A percentile compares a stretch with the other conserved stretches of the same genome.
These are phyloP conservation scores for Phalaenopsis aphrodite DNA, from an alignment of 106 monocot species.

Conservation along the genomic window DNA sequence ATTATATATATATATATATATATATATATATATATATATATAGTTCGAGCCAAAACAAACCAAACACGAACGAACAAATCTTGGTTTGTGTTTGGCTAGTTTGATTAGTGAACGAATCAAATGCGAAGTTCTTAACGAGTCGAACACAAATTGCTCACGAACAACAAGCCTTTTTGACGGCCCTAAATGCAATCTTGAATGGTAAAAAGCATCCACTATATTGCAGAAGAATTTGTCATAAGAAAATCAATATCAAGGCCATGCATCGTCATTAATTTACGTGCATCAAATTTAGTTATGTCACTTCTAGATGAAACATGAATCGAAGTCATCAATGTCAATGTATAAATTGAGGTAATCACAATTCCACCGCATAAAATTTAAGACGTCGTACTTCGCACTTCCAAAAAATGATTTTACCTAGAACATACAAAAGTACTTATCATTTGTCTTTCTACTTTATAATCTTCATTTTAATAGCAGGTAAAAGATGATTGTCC, in stretches of 20 bases:
- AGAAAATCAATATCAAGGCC: not conserved
- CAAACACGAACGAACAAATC: too few species aligned
- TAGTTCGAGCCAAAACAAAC: too few species aligned
- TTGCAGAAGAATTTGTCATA: not conserved
- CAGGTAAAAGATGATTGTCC: not conserved
- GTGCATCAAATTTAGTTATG: not conserved
- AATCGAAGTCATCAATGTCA: not conserved
- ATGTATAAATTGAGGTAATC: not conserved
- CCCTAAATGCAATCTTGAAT: not conserved
- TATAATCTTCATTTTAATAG: not conserved
- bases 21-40: too few species aligned
- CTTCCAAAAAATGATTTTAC: not conserved
- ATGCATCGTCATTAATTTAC: not conserved
- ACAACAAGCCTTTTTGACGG: too few species aligned
- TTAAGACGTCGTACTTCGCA: not conserved
- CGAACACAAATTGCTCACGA: too few species aligned
- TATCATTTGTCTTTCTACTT: not conserved
- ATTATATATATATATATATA: too few species aligned
- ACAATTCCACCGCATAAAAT: not conserved
- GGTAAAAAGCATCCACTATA: not conserved
- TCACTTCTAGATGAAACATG: not conserved
- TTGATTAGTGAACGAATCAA: too few species aligned
- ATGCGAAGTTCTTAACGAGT: too few species aligned
- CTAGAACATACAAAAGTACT: not conserved
- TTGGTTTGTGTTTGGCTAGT: too few species aligned